Evolutionary conservation across 2,329 filamentous ascomycete species (phyloP), one percentile per base, ranked within the genome.

Genomic region (Xylariales sp.): DNA sequence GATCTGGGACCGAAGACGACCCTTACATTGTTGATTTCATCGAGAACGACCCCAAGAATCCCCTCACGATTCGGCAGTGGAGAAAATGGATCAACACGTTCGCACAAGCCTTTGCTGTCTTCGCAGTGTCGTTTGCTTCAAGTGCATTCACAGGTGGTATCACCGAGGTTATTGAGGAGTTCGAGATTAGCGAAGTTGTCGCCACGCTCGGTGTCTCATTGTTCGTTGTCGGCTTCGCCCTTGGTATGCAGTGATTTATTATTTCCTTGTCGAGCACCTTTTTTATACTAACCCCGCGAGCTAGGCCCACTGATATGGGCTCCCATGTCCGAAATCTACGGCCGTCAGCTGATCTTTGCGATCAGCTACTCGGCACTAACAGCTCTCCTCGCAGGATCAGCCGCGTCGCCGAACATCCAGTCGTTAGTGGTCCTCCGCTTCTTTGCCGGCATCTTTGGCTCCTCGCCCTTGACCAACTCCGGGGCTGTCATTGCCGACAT

Each of bases 1-100:
- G 81, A 18, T 58, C 70, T 11, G 85, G 85, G 42, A 88, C 83
- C 2, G 56, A 68, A 7, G 76, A 83, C 29, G 76, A 82, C 28
- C 85, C 85, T 1, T 88, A 76, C 46, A 61, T 80, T 21, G 82
- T 88, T 46, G 74, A 78, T 39, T 89, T 82, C 62, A 72, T 86
- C 16, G 72, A 76, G 14, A 59, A 78, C 37, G 85, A 89, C 55
- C 72, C 74, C 8, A 74, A 77, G 46, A 84, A 88, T 56, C 81
- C 84, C 1, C 74, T 83, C 69, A 65, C 66, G 33, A 85, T 79
- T 49, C 61, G 70, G 8, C 42, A 52, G 2, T 39, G 52, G 19
- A 74, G 72, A 59, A 87, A 87, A 63, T 88, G 84, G 83, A 54
- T 57, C 20, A 76, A 83, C 45, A 83, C 81, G 2, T 53, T 75